Evolutionary conservation across 2,329 filamentous ascomycete species (phyloP).

Genomic region (Huntiella moniliformis): DNA sequence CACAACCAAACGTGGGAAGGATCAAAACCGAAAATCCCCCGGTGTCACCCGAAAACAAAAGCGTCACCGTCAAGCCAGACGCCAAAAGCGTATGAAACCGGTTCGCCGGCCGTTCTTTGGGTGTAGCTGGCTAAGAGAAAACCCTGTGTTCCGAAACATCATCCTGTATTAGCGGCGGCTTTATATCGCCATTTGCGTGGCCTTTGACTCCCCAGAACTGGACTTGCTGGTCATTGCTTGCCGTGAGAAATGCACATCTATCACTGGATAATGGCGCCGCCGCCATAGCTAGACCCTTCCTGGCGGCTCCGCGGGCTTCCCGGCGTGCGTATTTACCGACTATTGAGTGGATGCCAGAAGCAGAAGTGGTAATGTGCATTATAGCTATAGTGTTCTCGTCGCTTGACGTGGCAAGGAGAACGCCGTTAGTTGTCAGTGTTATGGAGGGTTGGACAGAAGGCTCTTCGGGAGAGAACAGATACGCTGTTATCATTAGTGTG

Average conservation of each 20-base stretch:
- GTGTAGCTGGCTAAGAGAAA: too few relatives aligned
- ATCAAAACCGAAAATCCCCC: too few relatives aligned
- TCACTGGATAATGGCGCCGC: not conserved
- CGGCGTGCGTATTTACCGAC: conserved; percentile 19
- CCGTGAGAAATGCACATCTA: conserved; percentile 19
- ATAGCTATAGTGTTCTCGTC: conserved; percentile 66
- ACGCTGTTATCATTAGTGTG: conserved; percentile 29
- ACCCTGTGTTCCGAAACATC: too few relatives aligned
- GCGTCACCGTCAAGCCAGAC: too few relatives aligned
- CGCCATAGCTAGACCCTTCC: conserved; percentile 33
- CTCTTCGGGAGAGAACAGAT: conserved; percentile 66
- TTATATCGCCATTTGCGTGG: too few relatives aligned
- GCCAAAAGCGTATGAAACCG: too few relatives aligned
- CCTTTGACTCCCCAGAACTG: conserved; percentile 34
- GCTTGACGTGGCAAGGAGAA: conserved; percentile 53
- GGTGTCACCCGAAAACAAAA: too few relatives aligned
- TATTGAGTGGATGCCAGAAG: conserved; percentile 4
- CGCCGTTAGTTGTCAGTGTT: conserved; percentile 46
- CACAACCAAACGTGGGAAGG: too few relatives aligned
- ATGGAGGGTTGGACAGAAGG: conserved; percentile 30
- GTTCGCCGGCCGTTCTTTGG: too few relatives aligned
- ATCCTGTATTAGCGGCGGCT: too few relatives aligned
- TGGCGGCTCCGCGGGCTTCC: conserved; percentile 50
- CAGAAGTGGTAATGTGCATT: conserved; percentile 4
- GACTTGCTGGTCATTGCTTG: conserved; percentile 43